phyloP scores from a whole-genome alignment of 2,329 filamentous ascomycete genomes.

The Zymoseptoria tritici region DNA sequence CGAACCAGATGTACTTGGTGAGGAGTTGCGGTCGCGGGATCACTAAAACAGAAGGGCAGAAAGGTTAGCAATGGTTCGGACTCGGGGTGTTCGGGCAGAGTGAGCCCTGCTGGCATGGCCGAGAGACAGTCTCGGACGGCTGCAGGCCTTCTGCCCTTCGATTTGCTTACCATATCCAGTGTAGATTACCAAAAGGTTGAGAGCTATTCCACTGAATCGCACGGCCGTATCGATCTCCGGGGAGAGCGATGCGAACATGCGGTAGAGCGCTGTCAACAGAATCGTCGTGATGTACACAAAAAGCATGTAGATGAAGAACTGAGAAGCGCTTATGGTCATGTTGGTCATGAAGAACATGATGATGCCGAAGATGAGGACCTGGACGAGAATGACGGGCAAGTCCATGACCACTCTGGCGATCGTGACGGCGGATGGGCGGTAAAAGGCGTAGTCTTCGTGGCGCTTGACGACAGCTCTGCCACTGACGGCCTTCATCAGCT shows the following conservation, averaged over 20 bases:
- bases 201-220: conserved; percentile 53
- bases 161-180: conserved; percentile 37
- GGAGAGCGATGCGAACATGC: conserved; percentile 58
- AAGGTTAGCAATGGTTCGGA: too few relatives aligned
- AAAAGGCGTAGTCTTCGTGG: conserved; percentile 62
- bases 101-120: too few relatives aligned
- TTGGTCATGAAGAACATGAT: conserved; percentile 60
- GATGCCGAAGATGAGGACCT: conserved; percentile 53
- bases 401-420: conserved; percentile 57
- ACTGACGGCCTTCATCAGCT: conserved; percentile 69
- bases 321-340: conserved; percentile 51
- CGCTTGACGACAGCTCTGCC: conserved; percentile 63
- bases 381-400: conserved; percentile 51
- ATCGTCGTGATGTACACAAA: conserved; percentile 58
- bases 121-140: too few relatives aligned
- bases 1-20: conserved; percentile 56
- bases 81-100: too few relatives aligned
- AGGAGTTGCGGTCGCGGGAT: conserved; percentile 58
- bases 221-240: conserved; percentile 60
- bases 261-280: conserved; percentile 56
- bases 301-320: conserved; percentile 60
- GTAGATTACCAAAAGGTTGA: conserved; percentile 57
- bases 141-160: too few relatives aligned
- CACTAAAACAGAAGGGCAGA: conserved; percentile 21
- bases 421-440: conserved; percentile 58